Base-by-base conservation (phyloP, 371 early-diverging fungal genomes). In the Saksenaea oblongispora region DNA sequence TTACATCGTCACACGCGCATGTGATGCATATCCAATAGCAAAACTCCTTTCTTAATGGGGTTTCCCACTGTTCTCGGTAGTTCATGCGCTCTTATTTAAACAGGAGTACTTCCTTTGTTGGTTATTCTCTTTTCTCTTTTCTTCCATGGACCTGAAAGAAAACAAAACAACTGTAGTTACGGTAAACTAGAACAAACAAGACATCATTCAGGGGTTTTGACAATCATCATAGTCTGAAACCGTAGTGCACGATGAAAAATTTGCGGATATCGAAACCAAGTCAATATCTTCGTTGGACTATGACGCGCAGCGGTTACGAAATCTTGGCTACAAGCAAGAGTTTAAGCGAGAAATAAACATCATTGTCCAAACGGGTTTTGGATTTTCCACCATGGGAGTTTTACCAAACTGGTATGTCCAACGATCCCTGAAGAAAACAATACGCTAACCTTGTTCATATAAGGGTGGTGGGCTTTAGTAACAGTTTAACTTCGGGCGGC, bases 401-500 rank as follows among this genome's bases (percentile, higher is more conserved):
- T 63, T 70, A 35, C 70, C 70, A 8, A 65, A 62, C 39, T 70
- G 70, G 70, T 53, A 58, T 22, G 61, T 65, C 9, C 15, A 14
- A 31, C 10, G 8, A 13, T 36, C 35, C 3, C 47, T 42, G 18
- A 0, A 1, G 10, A 47, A 1, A 47, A 22, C 0, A 47, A 1
- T 39, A 39, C 2, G 11, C 22, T 26, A 18, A 22, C n/a, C 22
- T 22, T 18, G n/a, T 5, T 11, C 10, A 11, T 11, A 47, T 22
- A 17, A 66, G 62, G 62, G 28, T 72, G 26, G 70, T 74, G 11
- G 67, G 70, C 5, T 79, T 79, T 47, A 74, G 74, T 5, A 61
- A 61, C 10, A 61, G 72, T 53, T 34, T 79, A 0, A 64, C 31
- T 13, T 57, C 76, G 0, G 79, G 79, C 24, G 79, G 79, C 1